phyloP scores from a whole-genome alignment of 2,329 filamentous ascomycete species.

The Paraconiothyrium brasiliense region DNA sequence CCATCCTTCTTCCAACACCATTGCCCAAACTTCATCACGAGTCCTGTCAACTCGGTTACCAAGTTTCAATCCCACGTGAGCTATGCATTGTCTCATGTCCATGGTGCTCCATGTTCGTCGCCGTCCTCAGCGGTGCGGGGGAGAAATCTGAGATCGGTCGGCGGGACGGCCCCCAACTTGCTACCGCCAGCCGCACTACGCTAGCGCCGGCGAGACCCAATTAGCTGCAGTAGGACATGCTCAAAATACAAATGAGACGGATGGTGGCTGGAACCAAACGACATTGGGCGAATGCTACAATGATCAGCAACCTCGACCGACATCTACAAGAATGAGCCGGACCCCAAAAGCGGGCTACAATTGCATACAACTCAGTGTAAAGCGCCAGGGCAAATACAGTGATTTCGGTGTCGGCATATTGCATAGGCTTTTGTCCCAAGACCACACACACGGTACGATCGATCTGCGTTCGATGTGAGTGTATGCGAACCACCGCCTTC shows the following conservation, averaged over 20 bases:
- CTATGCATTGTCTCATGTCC: background rate
- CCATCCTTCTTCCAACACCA: background rate
- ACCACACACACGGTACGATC: background rate
- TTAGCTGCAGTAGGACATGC: background rate
- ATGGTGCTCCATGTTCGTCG: background rate
- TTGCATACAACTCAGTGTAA: background rate
- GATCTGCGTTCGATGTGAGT: background rate
- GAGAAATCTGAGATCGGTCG: background rate
- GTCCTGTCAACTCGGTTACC: background rate
- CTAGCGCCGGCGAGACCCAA: slow-evolving; percentile 1
- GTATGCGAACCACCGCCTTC: background rate
- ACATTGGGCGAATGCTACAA: background rate
- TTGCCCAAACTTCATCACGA: background rate
- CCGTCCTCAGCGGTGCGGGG: background rate
- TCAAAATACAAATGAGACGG: background rate
- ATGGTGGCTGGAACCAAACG: background rate
- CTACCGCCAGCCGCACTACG: background rate
- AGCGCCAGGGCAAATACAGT: background rate
- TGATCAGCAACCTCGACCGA: background rate
- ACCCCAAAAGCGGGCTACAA: background rate
- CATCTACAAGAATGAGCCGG: background rate
- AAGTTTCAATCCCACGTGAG: too few species aligned
- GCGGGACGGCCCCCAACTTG: background rate
- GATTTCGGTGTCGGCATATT: background rate
- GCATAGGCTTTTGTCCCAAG: background rate